These are phyloP conservation scores for Tetrapisispora arboricola DNA, from an alignment of 805 yeast genomes.

Conservation along the genomic window DNA sequence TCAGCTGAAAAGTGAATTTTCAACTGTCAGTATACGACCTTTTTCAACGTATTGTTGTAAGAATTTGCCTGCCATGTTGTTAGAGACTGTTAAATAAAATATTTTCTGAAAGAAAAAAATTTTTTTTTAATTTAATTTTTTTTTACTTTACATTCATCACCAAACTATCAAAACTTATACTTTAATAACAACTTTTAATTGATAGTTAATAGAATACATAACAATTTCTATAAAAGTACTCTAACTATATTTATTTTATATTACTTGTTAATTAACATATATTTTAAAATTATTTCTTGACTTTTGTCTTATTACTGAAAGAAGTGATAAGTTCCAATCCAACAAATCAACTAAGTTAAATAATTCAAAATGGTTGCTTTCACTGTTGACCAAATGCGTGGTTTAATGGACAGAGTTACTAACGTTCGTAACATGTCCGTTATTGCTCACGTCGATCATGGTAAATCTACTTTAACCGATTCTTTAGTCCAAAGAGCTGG, in stretches of 20 bases:
- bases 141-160: too few relatives aligned
- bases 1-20: too few relatives aligned
- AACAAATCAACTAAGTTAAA: constrained; percentile 3
- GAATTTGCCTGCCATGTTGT: too few relatives aligned
- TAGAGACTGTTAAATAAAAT: too few relatives aligned
- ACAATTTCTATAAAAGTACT: too few relatives aligned
- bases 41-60: too few relatives aligned
- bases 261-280: neutral
- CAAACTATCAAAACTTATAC: too few relatives aligned
- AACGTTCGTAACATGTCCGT: constrained; percentile 99
- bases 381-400: constrained; percentile 88
- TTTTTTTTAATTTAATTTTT: too few relatives aligned
- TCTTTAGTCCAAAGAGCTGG: constrained; percentile 98
- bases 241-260: neutral
- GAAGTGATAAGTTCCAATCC: constrained; percentile 1
- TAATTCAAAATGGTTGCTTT: constrained; percentile 30
- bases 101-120: too few relatives aligned
- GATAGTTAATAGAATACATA: too few relatives aligned
- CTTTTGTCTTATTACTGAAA: neutral
- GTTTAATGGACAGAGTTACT: constrained; percentile 97
- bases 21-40: too few relatives aligned
- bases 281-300: neutral
- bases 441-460: constrained; percentile 99
- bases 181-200: too few relatives aligned
- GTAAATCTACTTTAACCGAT: constrained; percentile 97